Conservation (phyloP, 2,329 filamentous ascomycete genomes). For the Ascochyta pisi region DNA sequence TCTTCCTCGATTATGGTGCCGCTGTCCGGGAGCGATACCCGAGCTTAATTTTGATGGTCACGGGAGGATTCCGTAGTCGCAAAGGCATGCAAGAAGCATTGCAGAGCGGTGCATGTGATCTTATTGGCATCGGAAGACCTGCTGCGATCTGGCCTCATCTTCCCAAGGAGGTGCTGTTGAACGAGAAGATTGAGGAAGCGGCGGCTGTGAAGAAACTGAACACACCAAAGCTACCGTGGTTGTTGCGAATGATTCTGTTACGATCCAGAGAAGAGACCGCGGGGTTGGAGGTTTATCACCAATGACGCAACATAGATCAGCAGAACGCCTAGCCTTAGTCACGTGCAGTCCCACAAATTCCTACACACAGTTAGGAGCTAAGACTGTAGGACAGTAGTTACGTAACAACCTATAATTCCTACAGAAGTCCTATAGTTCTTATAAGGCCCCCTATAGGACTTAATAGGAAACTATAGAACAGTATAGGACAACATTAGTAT, state of each 20-base stretch:
- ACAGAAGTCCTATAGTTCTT: too few species aligned
- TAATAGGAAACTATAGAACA: too few species aligned
- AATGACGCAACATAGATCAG: too few species aligned
- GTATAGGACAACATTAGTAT: too few species aligned
- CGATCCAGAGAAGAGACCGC: too few species aligned
- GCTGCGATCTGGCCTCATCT: conserved; percentile 15
- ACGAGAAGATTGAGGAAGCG: neutral
- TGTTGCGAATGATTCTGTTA: conserved; percentile 2
- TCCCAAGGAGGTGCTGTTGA: conserved; percentile 6
- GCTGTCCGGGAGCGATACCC: conserved; percentile 52
- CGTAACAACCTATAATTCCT: too few species aligned
- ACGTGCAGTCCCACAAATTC: too few species aligned
- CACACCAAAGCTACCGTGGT: neutral
- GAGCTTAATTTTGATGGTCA: conserved; percentile 59
- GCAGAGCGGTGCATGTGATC: conserved; percentile 39
- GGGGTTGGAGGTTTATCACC: too few species aligned
- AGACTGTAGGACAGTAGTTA: too few species aligned
- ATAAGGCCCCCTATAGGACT: too few species aligned
- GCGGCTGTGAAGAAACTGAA: neutral
- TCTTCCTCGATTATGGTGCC: conserved; percentile 70
- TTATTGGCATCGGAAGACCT: conserved; percentile 26
- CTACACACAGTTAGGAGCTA: too few species aligned
- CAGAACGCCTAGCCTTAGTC: too few species aligned
- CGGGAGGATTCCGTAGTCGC: conserved; percentile 63
- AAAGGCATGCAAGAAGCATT: conserved; percentile 64